Conservation (phyloP, 148 eudicot genomes). For the Persicaria maculosa region DNA sequence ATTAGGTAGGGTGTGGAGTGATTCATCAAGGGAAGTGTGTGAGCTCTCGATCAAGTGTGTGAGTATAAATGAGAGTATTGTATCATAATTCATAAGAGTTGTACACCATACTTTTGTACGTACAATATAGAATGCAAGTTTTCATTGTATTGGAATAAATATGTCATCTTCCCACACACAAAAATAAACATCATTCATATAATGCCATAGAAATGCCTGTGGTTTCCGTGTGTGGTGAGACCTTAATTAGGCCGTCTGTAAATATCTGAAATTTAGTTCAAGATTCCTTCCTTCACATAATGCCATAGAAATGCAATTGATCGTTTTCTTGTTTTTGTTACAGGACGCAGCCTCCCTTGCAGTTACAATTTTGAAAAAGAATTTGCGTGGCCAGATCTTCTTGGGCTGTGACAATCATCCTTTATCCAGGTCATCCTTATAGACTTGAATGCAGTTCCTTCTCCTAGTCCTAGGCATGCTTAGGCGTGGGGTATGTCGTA, state of each 20-base stretch:
- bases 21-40: too few relatives aligned
- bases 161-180: too few relatives aligned
- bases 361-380: conserved; percentile 63
- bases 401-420: conserved; percentile 94
- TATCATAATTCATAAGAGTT: too few relatives aligned
- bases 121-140: too few relatives aligned
- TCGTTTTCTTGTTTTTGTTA: neutral
- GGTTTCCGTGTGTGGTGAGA: too few relatives aligned
- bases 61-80: too few relatives aligned
- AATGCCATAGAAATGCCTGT: too few relatives aligned
- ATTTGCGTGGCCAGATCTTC: conserved; percentile 44
- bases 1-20: too few relatives aligned
- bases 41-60: too few relatives aligned
- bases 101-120: too few relatives aligned
- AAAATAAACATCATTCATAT: too few relatives aligned
- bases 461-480: neutral
- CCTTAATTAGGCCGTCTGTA: neutral
- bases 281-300: neutral
- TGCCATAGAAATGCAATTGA: neutral
- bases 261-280: neutral
- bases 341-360: conserved; percentile 87
- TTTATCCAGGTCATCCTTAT: conserved; percentile 50
- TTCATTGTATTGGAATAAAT: too few relatives aligned
- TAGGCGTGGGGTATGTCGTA: neutral
- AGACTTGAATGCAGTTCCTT: neutral